Evolutionary conservation across 805 yeast species (phyloP).

Genomic region (Kurtzmaniella fragi): DNA sequence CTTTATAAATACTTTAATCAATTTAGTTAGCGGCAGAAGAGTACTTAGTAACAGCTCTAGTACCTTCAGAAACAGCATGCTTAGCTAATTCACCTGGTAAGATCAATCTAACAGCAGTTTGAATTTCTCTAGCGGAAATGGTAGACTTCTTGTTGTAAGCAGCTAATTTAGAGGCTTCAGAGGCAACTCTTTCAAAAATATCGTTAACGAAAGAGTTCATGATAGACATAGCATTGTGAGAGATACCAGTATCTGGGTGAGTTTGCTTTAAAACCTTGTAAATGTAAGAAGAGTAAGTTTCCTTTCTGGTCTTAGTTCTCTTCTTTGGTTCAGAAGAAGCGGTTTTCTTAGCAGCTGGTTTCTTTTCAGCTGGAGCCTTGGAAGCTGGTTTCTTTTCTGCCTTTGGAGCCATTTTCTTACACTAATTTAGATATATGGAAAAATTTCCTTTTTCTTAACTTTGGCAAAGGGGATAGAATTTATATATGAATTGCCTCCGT

Average conservation of each 20-base stretch:
- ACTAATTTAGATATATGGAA: neutral
- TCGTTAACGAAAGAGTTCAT: constrained; percentile 36
- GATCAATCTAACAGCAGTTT: constrained; percentile 35
- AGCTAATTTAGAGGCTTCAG: constrained; percentile 35
- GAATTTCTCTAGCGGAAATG: constrained; percentile 35
- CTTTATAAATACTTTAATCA: neutral
- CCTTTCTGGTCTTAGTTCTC: constrained; percentile 35
- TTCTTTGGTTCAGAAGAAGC: constrained; percentile 26
- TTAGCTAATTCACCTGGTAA: constrained; percentile 37
- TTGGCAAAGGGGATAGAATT: neutral
- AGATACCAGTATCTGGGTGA: constrained; percentile 36
- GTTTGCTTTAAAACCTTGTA: constrained; percentile 37
- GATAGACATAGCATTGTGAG: constrained; percentile 36
- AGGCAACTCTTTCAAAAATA: constrained; percentile 33
- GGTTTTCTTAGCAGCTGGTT: constrained; percentile 35
- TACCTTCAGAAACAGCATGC: constrained; percentile 37
- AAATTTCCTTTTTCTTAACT: neutral
- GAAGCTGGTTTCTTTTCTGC: constrained; percentile 38
- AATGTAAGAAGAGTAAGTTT: constrained; percentile 33
- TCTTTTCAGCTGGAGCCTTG: constrained; percentile 36
- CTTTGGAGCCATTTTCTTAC: constrained; percentile 30
- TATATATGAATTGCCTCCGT: constrained; percentile 4
- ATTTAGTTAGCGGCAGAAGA: constrained; percentile 31
- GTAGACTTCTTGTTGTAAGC: constrained; percentile 37
- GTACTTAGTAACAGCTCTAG: constrained; percentile 37